Base-by-base conservation (phyloP, 2,329 filamentous ascomycete species). In the Pseudopithomyces maydicus region DNA sequence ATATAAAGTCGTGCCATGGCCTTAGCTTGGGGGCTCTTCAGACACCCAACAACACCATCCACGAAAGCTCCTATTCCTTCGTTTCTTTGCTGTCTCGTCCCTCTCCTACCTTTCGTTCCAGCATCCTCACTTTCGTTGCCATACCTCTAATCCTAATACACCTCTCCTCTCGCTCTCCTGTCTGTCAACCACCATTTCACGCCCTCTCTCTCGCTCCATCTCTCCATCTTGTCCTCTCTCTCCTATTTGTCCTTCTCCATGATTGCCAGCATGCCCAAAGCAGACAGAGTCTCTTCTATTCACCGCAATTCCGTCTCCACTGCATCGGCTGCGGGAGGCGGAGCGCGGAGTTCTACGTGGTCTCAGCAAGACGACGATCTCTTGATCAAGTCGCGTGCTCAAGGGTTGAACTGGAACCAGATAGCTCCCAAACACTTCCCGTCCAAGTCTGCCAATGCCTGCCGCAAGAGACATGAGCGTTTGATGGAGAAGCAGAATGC, bases 401-500 rank as follows among this genome's bases (percentile, higher is more conserved):
- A 88, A 68, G 90, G 90, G 22, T 83, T 92, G 73, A 94, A 93
- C 77, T 96, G 92, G 92, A 84, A 85, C 52, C 88, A 91, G 67
- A 95, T 96, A 71, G 88, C 92, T 67, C 82, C 82, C 59, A 85
- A 83, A 59, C 86, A 91, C 77, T 96, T 96, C 73, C 89, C 88
- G 1, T 82, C 78, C 73, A 96, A 96, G 80, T 83, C 83, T 12
- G 78, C 89, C 56, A 95, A 95, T 73, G 92, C 92, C 17, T 96
- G 92, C 78, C 90, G 92, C 62, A 96, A 96, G 79, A 86, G 92
- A 54, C 91, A 96, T 69, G 92, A 96, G 77, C 84, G 92, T 39
- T 79, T 96, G 63, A 88, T 94, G 82, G 90, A 94, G 77, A 86
- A 88, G 63, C 71, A 81, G 71, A 87, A 88, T 56, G 85, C 87